Base-by-base conservation (phyloP, 768 basidiomycete species). In the Chalciporus sphaerocephalus region DNA sequence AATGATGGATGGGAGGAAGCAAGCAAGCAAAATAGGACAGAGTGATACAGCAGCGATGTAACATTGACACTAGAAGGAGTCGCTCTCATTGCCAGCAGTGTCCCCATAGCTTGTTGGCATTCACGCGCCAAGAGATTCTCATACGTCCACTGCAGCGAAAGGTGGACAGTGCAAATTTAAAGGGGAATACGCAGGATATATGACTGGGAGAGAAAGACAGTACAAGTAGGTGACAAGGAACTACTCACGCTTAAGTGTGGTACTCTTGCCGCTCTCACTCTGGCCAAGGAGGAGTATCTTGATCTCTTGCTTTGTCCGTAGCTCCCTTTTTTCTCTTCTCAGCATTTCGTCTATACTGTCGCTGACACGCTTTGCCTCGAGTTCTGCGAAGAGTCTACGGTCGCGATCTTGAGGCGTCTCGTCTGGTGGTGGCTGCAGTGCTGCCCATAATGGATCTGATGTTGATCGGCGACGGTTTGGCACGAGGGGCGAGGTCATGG, bases 261-360 rank as follows among this genome's bases (percentile, higher is more conserved):
- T 92, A 60, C 85, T 88, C 73, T 91, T 92, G 32, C 88, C 89
- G 57, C 86, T 89, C 74, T 91, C 88, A 50, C 88, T 90, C 75
- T 92, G 89, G 41, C 89, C 89, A 33, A 92, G 79, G 50, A 92
- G 74, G 44, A 92, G 71, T 42, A 92, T 79, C 60, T 83, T 84
- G 65, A 91, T 79, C 58, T 82, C 80, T 52, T 79, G 73, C 52
- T 75, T 80, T 30, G 66, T 61, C 63, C 75, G 81, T 67, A 75
- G 81, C 51, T 85, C 80, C 44, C 72, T 75, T 47, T 74, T 68
- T 57, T 91, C 88, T 53, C 72, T 69, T 47, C 78, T 76, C 59
- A 92, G 71, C 78, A 83, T 80, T 51, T 85, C 82, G 66, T 92
- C 89, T 57, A 92, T 92, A 17, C 71, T 69, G 56, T 91, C 83